These are phyloP conservation scores for Aspergillus melleus DNA, from an alignment of 2,329 filamentous ascomycete genomes.

Conservation along the genomic window DNA sequence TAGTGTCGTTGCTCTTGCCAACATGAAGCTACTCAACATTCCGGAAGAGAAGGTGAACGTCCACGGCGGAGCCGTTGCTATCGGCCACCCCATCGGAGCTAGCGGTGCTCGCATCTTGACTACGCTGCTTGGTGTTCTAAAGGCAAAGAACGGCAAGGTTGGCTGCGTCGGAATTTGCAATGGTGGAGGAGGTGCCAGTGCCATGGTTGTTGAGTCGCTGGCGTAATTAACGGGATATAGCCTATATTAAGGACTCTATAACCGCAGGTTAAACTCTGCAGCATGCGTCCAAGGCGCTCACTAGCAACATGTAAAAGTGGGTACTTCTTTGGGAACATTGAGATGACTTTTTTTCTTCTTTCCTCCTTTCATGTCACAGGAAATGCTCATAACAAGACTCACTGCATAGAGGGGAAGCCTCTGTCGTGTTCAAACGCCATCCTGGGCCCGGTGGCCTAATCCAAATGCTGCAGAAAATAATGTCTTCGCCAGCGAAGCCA, in stretches of 20 bases:
- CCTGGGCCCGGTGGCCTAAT: too few species aligned
- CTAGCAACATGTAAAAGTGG: not conserved
- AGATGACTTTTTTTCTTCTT: not conserved
- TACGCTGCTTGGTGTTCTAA: slow-evolving; percentile 84
- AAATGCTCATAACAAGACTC: too few species aligned
- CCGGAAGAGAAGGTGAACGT: slow-evolving; percentile 87
- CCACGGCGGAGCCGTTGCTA: slow-evolving; percentile 90
- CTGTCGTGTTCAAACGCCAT: too few species aligned
- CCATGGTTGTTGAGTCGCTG: slow-evolving; percentile 77
- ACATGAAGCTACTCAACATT: slow-evolving; percentile 86
- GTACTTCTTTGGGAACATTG: not conserved
- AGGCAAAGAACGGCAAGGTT: slow-evolving; percentile 89
- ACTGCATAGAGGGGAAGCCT: too few species aligned
- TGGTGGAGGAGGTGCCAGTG: slow-evolving; percentile 91
- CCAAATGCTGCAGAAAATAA: not conserved
- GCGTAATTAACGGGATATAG: slow-evolving; percentile 26
- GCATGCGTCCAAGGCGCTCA: not conserved
- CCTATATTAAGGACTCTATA: not conserved
- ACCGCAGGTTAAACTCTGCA: not conserved
- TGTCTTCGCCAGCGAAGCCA: not conserved
- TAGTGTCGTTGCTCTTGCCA: slow-evolving; percentile 92
- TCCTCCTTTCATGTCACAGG: too few species aligned
- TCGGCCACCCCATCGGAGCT: slow-evolving; percentile 91
- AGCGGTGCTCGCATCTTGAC: slow-evolving; percentile 92
- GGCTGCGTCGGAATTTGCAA: slow-evolving; percentile 97